Base-by-base conservation (phyloP, 2,329 filamentous ascomycete species). In the Diplocarpon rosae region DNA sequence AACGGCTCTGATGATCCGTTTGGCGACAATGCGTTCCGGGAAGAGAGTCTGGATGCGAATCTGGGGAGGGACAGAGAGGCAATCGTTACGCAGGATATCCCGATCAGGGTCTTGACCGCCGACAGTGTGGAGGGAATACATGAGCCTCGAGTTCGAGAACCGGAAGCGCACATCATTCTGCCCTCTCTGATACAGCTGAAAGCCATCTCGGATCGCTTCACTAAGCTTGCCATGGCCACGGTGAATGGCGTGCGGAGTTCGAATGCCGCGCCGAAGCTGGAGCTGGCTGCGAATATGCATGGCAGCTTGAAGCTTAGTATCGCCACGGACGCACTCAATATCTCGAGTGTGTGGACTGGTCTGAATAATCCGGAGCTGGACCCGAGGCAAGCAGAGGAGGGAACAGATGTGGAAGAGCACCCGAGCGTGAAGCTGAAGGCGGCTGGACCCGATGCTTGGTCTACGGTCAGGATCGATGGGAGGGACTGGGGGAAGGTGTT, bases 401-500 rank as follows among this genome's bases (percentile, higher is more conserved):
- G 81, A 14, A 78, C 80, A 37, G 71, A 75, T 49, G 67, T 95
- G 7, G 79, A 77, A 43, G 80, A 90, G 47, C 85, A 94, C 62
- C 88, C 89, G 0, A 89, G 82, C 62, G 87, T 86, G 41, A 73
- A 71, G 47, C 90, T 93, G 71, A 79, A 78, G 54, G 75, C 80
- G 42, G 80, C 77, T 15, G 85, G 85, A 12, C 85, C 88, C 12
- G 80, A 87, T 49, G 80, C 78, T 37, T 96, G 90, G 87, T 86
- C 88, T 1, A 87, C 78, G 17, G 90, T 96, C 30, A 74, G 85
- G 42, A 88, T 96, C 17, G 92, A 96, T 65, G 92, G 88, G 29
- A 83, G 80, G 62, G 92, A 98, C 62, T 96, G 92, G 90, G 87
- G 87, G 28, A 79, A 78, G 54, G 90, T 96, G n/a, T 70, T 98